These are phyloP conservation scores for Brassica juncea DNA, from an alignment of 345 rosid species.

Conservation along the genomic window DNA sequence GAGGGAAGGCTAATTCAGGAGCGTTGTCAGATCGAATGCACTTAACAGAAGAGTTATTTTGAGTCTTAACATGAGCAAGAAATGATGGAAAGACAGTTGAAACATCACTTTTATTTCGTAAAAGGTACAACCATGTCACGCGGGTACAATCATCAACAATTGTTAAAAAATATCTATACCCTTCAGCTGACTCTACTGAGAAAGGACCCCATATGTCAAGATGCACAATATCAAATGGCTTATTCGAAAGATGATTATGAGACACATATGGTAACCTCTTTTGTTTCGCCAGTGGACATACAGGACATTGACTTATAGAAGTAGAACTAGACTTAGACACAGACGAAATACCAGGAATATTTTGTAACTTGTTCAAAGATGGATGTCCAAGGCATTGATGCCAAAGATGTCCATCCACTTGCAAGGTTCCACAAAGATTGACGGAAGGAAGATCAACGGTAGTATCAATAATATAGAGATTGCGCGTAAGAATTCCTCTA, in stretches of 20 bases:
- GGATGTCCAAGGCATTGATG: constrained; percentile 1
- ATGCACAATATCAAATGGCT: not conserved
- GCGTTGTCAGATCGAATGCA: no score
- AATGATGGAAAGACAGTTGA: no score
- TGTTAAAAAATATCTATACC: not conserved
- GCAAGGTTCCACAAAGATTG: not conserved
- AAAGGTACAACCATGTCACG: not conserved
- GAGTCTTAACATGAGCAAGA: no score
- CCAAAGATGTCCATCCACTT: not conserved
- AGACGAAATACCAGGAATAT: not conserved
- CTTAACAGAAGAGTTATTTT: no score
- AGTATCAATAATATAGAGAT: not conserved
- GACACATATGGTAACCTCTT: not conserved
- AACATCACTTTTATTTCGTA: no score
- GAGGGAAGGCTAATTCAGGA: no score
- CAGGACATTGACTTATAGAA: not conserved
- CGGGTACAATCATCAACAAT: not conserved
- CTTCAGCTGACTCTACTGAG: not conserved
- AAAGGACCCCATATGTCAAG: not conserved
- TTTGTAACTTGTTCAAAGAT: not conserved
- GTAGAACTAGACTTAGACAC: not conserved
- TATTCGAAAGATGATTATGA: not conserved
- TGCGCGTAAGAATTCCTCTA: not conserved
- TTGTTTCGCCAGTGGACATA: not conserved
- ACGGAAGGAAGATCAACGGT: not conserved